phyloP scores from a whole-genome alignment of 1,284 basidiomycete genomes.

The Sanghuangporus baumii region DNA sequence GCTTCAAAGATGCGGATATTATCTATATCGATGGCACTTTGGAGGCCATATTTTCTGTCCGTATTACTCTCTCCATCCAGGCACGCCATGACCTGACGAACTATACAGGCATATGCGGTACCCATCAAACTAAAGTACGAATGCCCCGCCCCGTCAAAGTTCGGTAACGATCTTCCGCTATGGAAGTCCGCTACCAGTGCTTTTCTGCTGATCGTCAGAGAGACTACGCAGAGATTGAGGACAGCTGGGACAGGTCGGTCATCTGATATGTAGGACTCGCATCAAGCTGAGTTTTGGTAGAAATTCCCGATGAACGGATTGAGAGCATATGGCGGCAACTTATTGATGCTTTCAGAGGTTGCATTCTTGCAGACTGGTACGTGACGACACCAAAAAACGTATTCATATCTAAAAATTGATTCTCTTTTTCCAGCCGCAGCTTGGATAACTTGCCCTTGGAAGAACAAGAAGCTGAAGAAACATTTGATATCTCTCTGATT shows the following conservation, averaged over 20 bases:
- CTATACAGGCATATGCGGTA: conserved; percentile 73
- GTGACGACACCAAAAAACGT: conserved; percentile 21
- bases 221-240: conserved; percentile 48
- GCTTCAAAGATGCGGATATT: conserved; percentile 50
- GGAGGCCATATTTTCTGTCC: conserved; percentile 75
- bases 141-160: conserved; percentile 83
- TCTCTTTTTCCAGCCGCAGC: conserved; percentile 38
- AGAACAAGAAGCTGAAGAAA: conserved; percentile 75
- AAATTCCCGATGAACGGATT: conserved; percentile 52
- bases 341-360: conserved; percentile 79
- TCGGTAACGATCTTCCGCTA: conserved; percentile 77
- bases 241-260: conserved; percentile 41
- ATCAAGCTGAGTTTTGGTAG: conserved; percentile 28
- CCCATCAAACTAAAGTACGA: conserved; percentile 94
- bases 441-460: conserved; percentile 54
- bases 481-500: conserved; percentile 82
- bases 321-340: conserved; percentile 83
- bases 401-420: background rate
- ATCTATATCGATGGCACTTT: conserved; percentile 82
- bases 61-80: conserved; percentile 23
- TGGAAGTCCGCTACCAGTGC: conserved; percentile 86
- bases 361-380: conserved; percentile 82
- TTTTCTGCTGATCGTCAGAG: conserved; percentile 66
- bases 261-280: background rate
- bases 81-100: background rate